Base-by-base conservation (phyloP, 805 yeast genomes). In the Suhomyces tanzawaensis region DNA sequence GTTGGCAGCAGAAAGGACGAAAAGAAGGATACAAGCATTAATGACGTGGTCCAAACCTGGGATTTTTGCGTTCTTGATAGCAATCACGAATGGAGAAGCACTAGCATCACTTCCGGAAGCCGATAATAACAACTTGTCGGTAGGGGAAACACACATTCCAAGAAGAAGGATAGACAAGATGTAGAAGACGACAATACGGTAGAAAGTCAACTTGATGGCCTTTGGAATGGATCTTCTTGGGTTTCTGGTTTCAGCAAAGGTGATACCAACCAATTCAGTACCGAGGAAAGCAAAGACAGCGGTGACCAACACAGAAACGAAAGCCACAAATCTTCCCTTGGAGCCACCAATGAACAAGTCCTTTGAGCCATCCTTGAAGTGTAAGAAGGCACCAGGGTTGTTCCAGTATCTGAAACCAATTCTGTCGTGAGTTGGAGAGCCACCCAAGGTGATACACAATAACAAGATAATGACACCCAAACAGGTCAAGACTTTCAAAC, bases 1-100 rank as follows among this genome's bases (percentile, higher is more conserved):
- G 64, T 85, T 86, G 8, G 85, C 81, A 32, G 95, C 95, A 8
- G 91, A 83, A 56, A 85, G 76, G 41, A 86, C 89, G 46, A 85
- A 83, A 28, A 85, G 62, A 53, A 88, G 62, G 48, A 88, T 82
- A 58, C 86, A 80, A 2, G 82, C 91, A 58, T 88, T 88, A 53
- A 88, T 69, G 34, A 88, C 72, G 48, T 82, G 84, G 26, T 89
- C 89, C 45, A 87, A 65, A 1, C 78, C 90, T 7, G 57, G 51
- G 45, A 86, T 85, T 14, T 71, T 60, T 13, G 88, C 85, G 48
- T 74, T 75, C 45, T 74, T 74, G 52, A 86, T 81, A 33, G 95
- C 95, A 53, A 85, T 81, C 37, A 85, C 90, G 52, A 85, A 86
- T 27, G 95, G 95, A 12, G 93, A 83, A 15, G 91, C 89, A 28